A percentile compares a stretch with the other conserved stretches of the same genome.
Conservation (phyloP, 345 rosid genomes). For the Brassica rapa region DNA sequence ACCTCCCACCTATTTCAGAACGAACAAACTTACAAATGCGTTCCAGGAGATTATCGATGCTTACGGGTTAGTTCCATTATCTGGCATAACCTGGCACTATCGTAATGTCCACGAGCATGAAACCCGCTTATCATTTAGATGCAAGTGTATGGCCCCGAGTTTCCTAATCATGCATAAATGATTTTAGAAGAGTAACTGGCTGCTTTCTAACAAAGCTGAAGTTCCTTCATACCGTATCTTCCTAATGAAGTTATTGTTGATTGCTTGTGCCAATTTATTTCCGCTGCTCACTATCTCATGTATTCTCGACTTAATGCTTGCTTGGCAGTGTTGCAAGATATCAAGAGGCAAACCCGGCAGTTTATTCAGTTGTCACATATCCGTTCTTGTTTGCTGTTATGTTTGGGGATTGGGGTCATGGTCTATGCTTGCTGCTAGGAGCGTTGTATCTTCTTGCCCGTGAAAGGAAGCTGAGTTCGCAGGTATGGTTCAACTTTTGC, state of each 20-base stretch:
- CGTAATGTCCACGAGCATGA: conserved; percentile 7
- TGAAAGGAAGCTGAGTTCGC: conserved; percentile 72
- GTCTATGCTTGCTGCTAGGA: conserved; percentile 91
- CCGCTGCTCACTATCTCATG: conserved; percentile 18
- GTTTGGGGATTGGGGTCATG: conserved; percentile 99
- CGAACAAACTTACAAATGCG: conserved; percentile 80
- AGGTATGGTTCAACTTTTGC: conserved; percentile 51
- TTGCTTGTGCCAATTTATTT: conserved; percentile 20
- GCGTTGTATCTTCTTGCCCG: conserved; percentile 83
- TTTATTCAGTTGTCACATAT: conserved; percentile 80
- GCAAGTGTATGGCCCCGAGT: conserved; percentile 4
- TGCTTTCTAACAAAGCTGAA: conserved; percentile 15
- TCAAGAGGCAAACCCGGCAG: conserved; percentile 97
- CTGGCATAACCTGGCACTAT: conserved; percentile 4
- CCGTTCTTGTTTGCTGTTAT: conserved; percentile 98
- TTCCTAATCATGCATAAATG: conserved; percentile 4
- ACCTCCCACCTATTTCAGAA: conserved; percentile 95
- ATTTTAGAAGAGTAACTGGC: conserved; percentile 4
- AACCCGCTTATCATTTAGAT: conserved; percentile 5
- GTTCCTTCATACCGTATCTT: not conserved
- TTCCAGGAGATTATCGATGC: conserved; percentile 98
- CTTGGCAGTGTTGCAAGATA: conserved; percentile 91
- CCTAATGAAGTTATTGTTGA: conserved; percentile 24
- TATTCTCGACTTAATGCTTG: conserved; percentile 30
- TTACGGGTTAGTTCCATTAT: conserved; percentile 72